A percentile compares a stretch with the other conserved stretches of the same genome.
Evolutionary conservation across 2,329 filamentous ascomycete species (phyloP).

Genomic region (Fusarium tjaetaba): DNA sequence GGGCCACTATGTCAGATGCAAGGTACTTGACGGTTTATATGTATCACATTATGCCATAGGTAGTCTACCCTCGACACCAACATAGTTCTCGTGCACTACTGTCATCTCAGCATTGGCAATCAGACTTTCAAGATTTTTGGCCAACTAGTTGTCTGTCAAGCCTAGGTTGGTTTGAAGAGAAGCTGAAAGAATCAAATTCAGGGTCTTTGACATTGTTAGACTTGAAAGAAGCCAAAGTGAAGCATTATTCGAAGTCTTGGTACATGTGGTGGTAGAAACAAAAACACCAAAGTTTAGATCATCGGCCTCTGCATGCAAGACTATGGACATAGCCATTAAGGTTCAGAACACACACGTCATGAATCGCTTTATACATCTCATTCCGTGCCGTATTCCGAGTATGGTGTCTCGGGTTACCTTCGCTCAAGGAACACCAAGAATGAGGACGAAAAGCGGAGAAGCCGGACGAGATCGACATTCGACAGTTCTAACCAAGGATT

Average conservation of each 20-base stretch:
- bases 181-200: not conserved
- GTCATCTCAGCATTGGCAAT: not conserved
- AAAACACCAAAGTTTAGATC: not conserved
- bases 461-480: not conserved
- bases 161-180: not conserved
- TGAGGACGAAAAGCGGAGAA: constrained; percentile 12
- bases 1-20: constrained; percentile 39
- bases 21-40: constrained; percentile 51
- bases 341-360: not conserved
- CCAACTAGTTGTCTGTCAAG: not conserved
- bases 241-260: not conserved
- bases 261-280: not conserved
- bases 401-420: not conserved
- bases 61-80: not conserved
- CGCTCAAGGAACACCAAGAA: not conserved
- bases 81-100: not conserved
- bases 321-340: not conserved
- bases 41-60: constrained; percentile 44
- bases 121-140: not conserved
- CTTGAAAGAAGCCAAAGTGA: not conserved
- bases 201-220: not conserved
- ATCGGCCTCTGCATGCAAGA: not conserved
- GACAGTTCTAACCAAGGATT: not conserved
- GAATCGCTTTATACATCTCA: not conserved
- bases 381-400: not conserved